A percentile compares a stretch with the other conserved stretches of the same genome.
Evolutionary conservation across 371 early-diverging fungal genomes (phyloP).

Genomic region (Coemansia sp.): DNA sequence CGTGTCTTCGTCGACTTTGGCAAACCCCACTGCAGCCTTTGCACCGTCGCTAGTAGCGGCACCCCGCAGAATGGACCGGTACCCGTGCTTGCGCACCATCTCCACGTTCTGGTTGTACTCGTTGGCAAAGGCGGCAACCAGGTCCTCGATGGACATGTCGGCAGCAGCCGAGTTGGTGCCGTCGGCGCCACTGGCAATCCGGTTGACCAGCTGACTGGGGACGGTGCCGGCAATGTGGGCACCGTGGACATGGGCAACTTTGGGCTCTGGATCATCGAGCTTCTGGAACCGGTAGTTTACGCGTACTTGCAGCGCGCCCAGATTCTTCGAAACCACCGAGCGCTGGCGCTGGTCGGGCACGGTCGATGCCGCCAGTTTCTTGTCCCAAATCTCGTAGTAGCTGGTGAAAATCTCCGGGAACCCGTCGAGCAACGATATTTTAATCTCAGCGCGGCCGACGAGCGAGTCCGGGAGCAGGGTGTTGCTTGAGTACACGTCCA

Average conservation of each 20-base stretch:
- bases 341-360: constrained; percentile 58
- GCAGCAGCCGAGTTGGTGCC: constrained; percentile 16
- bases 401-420: constrained; percentile 69
- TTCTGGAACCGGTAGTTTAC: constrained; percentile 64
- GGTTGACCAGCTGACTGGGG: constrained; percentile 38
- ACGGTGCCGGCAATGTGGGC: constrained; percentile 42
- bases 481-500: constrained; percentile 71
- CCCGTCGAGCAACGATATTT: constrained; percentile 59
- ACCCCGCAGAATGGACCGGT: constrained; percentile 22
- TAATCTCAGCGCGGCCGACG: constrained; percentile 74
- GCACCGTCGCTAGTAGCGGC: background rate
- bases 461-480: constrained; percentile 66
- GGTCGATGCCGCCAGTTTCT: constrained; percentile 59
- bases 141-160: constrained; percentile 46
- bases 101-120: constrained; percentile 42
- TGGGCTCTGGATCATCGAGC: constrained; percentile 52
- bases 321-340: constrained; percentile 57
- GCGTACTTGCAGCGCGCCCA: constrained; percentile 67
- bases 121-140: constrained; percentile 46
- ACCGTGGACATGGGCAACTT: constrained; percentile 39
- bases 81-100: constrained; percentile 23
- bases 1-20: constrained; percentile 38
- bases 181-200: constrained; percentile 9
- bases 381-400: constrained; percentile 67
- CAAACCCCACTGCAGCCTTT: constrained; percentile 23